These are phyloP conservation scores for Fusarium irregulare DNA, from an alignment of 2,329 filamentous ascomycete genomes.

Conservation along the genomic window DNA sequence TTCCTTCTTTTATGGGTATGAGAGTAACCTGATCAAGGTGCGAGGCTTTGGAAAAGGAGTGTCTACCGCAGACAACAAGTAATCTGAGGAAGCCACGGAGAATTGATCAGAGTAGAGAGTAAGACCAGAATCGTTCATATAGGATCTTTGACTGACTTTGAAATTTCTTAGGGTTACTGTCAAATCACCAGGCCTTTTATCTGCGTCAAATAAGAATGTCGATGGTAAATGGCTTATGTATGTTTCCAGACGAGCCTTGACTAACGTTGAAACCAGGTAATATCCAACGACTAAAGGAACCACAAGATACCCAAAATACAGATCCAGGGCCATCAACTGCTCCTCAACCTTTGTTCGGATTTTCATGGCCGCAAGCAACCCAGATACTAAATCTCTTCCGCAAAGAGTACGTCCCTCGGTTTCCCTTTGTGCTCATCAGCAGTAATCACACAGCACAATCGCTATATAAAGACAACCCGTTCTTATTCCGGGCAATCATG, in stretches of 20 bases:
- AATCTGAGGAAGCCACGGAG: conserved; percentile 49
- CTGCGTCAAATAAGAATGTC: neutral
- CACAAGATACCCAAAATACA: neutral
- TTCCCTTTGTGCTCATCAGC: conserved; percentile 54
- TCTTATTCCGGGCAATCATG: conserved; percentile 54
- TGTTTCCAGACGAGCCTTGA: neutral
- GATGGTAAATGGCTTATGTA: neutral
- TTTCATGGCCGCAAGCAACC: conserved; percentile 55
- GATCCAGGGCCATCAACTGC: neutral
- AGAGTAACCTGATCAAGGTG: conserved; percentile 35
- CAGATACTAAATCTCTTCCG: conserved; percentile 51
- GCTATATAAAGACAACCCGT: conserved; percentile 51
- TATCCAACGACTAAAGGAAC: neutral
- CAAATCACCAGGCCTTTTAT: neutral
- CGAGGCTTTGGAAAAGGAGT: conserved; percentile 45
- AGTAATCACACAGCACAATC: conserved; percentile 46
- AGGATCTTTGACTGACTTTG: neutral
- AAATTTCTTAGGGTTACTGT: neutral
- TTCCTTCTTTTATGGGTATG: neutral
- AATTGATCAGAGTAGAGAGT: conserved; percentile 46
- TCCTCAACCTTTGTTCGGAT: conserved; percentile 47
- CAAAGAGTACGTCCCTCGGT: conserved; percentile 49
- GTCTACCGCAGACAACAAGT: conserved; percentile 46
- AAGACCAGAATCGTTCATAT: neutral
- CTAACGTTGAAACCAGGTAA: neutral